A percentile compares a stretch with the other conserved stretches of the same genome.
These are phyloP conservation scores for Fusarium denticulatum DNA, from an alignment of 2,329 filamentous ascomycete species.

Conservation along the genomic window DNA sequence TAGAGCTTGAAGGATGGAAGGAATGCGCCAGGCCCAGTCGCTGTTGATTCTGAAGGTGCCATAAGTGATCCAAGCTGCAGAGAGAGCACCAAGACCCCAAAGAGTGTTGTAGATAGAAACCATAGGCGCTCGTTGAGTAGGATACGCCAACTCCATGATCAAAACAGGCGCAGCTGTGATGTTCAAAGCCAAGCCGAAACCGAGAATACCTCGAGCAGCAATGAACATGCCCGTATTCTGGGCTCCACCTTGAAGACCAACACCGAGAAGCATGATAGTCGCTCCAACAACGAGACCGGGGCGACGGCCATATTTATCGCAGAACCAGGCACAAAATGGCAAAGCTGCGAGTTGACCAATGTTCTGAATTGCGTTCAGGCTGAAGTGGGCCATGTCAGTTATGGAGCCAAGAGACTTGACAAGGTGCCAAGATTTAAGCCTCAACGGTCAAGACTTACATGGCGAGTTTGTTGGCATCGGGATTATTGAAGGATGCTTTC, in stretches of 20 bases:
- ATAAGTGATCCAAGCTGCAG: conserved; percentile 12
- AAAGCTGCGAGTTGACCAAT: conserved; percentile 14
- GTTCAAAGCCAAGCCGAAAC: conserved; percentile 5
- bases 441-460: conserved; percentile 1
- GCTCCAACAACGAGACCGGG: not conserved
- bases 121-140: conserved; percentile 14
- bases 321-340: conserved; percentile 14
- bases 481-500: conserved; percentile 9
- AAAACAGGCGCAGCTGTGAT: conserved; percentile 11
- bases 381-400: not conserved
- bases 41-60: conserved; percentile 13
- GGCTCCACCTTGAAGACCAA: conserved; percentile 11
- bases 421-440: not conserved
- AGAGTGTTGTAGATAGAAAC: conserved; percentile 20
- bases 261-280: conserved; percentile 9
- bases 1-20: conserved; percentile 2
- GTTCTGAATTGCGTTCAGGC: conserved; percentile 15
- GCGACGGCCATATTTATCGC: conserved; percentile 5
- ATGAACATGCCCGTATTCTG: conserved; percentile 17
- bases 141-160: conserved; percentile 16
- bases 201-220: conserved; percentile 8
- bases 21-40: conserved; percentile 11
- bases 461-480: conserved; percentile 4
- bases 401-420: not conserved
- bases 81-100: conserved; percentile 9